A percentile compares a stretch with the other conserved stretches of the same genome.
These are phyloP conservation scores for Verticillium albo-atrum DNA, from an alignment of 2,329 filamentous ascomycete species.

Conservation along the genomic window DNA sequence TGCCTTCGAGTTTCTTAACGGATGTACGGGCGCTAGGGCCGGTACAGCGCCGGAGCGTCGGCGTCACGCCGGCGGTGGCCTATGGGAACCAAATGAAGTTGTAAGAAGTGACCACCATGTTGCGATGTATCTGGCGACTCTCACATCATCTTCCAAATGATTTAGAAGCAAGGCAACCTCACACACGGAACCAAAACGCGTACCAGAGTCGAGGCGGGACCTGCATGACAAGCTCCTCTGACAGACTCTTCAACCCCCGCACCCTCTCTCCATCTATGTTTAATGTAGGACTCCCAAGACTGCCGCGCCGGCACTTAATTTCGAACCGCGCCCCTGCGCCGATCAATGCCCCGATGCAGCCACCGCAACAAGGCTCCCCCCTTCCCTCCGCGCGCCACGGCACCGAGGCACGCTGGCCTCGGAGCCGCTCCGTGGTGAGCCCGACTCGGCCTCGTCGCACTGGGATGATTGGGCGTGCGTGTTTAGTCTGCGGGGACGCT, in stretches of 20 bases:
- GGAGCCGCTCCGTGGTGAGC: background rate
- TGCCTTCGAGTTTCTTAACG: background rate
- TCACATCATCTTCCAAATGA: background rate
- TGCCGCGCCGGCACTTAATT: background rate
- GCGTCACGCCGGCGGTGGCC: background rate
- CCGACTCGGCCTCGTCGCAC: background rate
- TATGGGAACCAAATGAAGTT: background rate
- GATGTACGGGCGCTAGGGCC: background rate
- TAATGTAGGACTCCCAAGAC: background rate
- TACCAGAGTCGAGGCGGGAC: background rate
- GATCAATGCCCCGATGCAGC: background rate
- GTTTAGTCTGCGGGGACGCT: too few species aligned
- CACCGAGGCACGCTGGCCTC: background rate
- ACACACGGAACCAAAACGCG: background rate
- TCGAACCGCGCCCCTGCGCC: background rate
- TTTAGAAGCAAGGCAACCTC: background rate
- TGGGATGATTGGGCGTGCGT: too few species aligned
- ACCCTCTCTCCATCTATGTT: too few species aligned
- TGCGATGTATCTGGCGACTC: too few species aligned
- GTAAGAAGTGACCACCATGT: background rate
- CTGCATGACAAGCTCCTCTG: background rate
- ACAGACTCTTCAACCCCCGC: background rate
- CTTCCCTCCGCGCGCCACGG: background rate
- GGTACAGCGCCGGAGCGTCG: background rate
- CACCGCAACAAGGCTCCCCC: background rate